Base-by-base conservation (phyloP, 768 basidiomycete genomes). In the Lactifluus piperatus region DNA sequence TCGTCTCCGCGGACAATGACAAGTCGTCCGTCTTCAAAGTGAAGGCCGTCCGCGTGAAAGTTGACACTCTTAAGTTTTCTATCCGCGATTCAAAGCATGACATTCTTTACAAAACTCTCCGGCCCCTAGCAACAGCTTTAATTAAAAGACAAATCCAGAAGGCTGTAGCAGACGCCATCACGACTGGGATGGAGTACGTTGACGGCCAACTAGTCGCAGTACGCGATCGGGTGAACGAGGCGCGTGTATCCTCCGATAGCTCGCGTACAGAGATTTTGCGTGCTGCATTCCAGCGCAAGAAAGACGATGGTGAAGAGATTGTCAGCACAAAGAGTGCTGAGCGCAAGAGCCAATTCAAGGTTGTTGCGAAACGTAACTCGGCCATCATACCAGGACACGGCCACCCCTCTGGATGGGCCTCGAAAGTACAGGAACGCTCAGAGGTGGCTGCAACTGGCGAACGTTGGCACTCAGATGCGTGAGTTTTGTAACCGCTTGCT, bases 11-110 rank as follows among this genome's bases (percentile, higher is more conserved):
- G 4, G 78, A 77, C n/a, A 79, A 80, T 52, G 88, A 91, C 70
- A 75, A 71, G 5, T 77, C 77, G 3, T 85, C 84, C 26, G 82
- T 91, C 4, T 90, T 91, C 80, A 80, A 80, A 59, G 86, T 91
- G 45, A 75, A 83, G 64, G 70, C 81, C 53, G 82, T 91, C 20
- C 71, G 82, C 46, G 88, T 91, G 70, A 91, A 91, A 68, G 85
- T 97, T 55, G 90, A 88, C 66, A 78, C 84, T 16, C 81, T 98
- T 66, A 93, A 88, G 73, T 95, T 94, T 74, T 81, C 84, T 26
- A 91, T 99, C 66, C 83, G 92, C 5, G 94, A 97, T 64, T 81
- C 86, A 62, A 94, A 94, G 73, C 93, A 97, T 73, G 88, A 93
- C 67, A 72, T 88, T 26, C 70, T 94, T 62, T 95, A 94, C 79